Percentiles rank a stretch among this genome's conserved stretches.
phyloP scores from a whole-genome alignment of 768 basidiomycete species.

The Phaffia tasmanica region DNA sequence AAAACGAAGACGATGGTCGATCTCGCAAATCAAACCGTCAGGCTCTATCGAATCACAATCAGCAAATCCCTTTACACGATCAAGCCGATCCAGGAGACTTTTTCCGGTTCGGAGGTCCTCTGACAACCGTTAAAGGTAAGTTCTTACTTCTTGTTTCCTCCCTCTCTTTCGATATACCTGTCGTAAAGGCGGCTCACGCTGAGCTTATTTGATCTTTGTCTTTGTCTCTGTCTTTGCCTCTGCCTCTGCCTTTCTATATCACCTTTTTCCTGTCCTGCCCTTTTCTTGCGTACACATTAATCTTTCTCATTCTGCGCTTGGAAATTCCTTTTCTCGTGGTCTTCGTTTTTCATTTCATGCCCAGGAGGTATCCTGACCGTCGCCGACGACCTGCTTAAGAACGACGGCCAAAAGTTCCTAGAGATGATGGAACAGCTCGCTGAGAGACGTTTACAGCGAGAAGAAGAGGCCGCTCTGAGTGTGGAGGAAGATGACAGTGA shows the following conservation, averaged over 20 bases:
- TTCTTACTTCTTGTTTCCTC: slow-evolving; percentile 9
- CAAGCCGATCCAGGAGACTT: slow-evolving; percentile 42
- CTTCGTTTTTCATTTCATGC: slow-evolving; percentile 28
- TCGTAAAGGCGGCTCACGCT: background rate
- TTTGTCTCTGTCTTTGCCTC: background rate
- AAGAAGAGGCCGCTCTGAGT: slow-evolving; percentile 53
- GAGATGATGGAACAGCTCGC: slow-evolving; percentile 99
- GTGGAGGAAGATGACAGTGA: slow-evolving; percentile 51
- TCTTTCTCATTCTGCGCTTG: background rate
- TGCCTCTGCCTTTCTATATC: background rate
- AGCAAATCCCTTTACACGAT: slow-evolving; percentile 18
- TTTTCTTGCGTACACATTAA: slow-evolving; percentile 11
- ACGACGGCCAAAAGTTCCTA: slow-evolving; percentile 95
- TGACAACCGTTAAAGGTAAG: slow-evolving; percentile 55
- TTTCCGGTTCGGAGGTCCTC: slow-evolving; percentile 65
- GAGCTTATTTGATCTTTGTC: background rate
- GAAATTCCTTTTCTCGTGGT: background rate
- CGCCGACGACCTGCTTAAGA: slow-evolving; percentile 95
- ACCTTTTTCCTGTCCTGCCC: slow-evolving; percentile 15
- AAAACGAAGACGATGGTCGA: slow-evolving; percentile 47
- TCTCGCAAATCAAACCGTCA: slow-evolving; percentile 8
- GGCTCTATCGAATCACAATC: slow-evolving; percentile 2
- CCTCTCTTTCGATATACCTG: background rate
- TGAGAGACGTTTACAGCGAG: slow-evolving; percentile 81
- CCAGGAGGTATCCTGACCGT: slow-evolving; percentile 94